Evolutionary conservation across 2,329 filamentous ascomycete genomes (phyloP).

Genomic region (Achaetomium macrosporum): DNA sequence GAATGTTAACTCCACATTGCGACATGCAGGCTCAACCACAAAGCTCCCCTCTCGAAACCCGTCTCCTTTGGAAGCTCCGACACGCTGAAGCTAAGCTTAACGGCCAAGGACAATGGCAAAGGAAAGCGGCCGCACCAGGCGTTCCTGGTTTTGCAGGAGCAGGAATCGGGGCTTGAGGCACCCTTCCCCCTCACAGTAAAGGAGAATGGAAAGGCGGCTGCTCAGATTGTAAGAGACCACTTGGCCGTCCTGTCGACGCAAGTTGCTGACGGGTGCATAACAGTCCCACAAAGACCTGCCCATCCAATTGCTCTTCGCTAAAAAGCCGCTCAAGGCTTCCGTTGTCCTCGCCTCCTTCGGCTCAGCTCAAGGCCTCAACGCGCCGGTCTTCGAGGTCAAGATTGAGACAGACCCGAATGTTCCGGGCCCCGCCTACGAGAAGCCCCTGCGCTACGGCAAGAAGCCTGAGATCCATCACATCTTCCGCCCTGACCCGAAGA

Average conservation of each 20-base stretch:
- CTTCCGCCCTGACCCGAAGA: conserved; percentile 75
- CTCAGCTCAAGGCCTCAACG: conserved; percentile 59
- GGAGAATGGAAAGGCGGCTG: conserved; percentile 77
- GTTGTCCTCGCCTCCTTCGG: conserved; percentile 86
- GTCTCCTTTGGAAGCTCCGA: conserved; percentile 63
- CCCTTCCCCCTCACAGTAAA: conserved; percentile 81
- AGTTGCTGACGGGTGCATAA: conserved; percentile 1
- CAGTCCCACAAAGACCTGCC: conserved; percentile 89
- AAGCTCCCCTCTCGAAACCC: conserved; percentile 55
- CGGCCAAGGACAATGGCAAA: conserved; percentile 70
- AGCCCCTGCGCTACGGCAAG: conserved; percentile 76
- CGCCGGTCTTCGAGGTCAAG: conserved; percentile 66
- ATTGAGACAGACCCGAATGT: conserved; percentile 58
- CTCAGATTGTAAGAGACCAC: conserved; percentile 65
- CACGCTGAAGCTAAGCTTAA: conserved; percentile 75
- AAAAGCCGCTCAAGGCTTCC: conserved; percentile 67
- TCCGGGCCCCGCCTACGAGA: conserved; percentile 55
- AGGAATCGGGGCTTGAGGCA: conserved; percentile 70
- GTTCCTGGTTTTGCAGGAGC: conserved; percentile 77
- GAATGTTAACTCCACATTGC: not conserved
- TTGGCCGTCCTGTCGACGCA: conserved; percentile 6
- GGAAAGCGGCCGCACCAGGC: conserved; percentile 88
- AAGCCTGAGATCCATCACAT: conserved; percentile 82
- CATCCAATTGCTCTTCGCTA: conserved; percentile 65
- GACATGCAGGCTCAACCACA: conserved; percentile 49